These are phyloP conservation scores for Saussurea involucrata DNA, from an alignment of 129 eudicot genomes.

Conservation along the genomic window DNA sequence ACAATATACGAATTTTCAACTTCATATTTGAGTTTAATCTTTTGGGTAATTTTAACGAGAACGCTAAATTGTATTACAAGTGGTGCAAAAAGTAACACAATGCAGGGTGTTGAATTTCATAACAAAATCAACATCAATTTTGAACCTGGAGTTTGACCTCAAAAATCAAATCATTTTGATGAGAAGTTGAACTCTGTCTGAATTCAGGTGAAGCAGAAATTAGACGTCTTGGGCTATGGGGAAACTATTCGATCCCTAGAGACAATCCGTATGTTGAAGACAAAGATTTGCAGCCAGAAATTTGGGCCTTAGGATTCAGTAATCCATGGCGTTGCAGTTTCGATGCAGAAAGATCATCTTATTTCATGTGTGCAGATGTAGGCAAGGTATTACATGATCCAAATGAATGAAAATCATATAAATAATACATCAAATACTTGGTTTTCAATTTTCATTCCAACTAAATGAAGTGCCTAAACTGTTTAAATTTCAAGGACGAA, in stretches of 20 bases:
- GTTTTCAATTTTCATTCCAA: background rate
- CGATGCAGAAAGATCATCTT: conserved; percentile 83
- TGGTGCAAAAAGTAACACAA: background rate
- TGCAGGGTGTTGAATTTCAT: background rate
- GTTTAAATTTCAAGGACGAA: conserved; percentile 30
- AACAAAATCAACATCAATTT: background rate
- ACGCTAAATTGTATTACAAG: background rate
- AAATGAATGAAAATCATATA: too few relatives aligned
- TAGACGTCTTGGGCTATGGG: conserved; percentile 63
- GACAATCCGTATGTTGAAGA: conserved; percentile 73
- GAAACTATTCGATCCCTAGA: conserved; percentile 79
- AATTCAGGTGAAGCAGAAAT: conserved; percentile 56
- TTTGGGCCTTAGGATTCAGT: conserved; percentile 79
- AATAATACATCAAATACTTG: background rate
- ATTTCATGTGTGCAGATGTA: conserved; percentile 74
- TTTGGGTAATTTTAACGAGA: too few relatives aligned
- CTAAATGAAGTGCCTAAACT: background rate
- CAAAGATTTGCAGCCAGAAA: conserved; percentile 58
- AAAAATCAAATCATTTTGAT: background rate
- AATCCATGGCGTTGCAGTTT: conserved; percentile 96
- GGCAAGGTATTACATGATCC: conserved; percentile 53
- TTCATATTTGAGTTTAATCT: background rate
- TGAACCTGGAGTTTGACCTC: background rate
- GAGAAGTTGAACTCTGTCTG: background rate
- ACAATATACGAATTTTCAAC: background rate